These are phyloP conservation scores for Tritrichomonas foetus DNA, from an alignment of 208 protist species.

Conservation along the genomic window DNA sequence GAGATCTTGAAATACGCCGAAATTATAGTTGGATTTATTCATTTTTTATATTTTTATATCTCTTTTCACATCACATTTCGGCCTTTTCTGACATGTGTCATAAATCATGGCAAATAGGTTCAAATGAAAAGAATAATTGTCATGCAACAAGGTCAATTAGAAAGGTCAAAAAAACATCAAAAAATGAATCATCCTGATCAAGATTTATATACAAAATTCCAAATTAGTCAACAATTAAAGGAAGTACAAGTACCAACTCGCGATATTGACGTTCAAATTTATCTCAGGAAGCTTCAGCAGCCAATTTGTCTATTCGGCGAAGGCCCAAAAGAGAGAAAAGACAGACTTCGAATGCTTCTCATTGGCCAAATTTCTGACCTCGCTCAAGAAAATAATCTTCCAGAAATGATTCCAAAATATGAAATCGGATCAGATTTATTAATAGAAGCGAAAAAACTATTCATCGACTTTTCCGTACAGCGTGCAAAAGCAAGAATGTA, in stretches of 20 bases:
- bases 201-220: neutral
- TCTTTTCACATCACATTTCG: no score
- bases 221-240: neutral
- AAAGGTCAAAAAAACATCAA: no score
- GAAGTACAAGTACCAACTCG: neutral
- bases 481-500: neutral
- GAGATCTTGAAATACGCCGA: no score
- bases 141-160: no score
- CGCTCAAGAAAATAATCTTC: neutral
- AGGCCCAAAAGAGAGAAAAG: neutral
- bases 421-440: neutral
- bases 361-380: neutral
- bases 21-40: no score
- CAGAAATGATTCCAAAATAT: neutral
- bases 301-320: constrained; percentile 36
- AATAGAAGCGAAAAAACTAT: neutral
- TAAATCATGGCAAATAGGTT: no score
- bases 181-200: no score
- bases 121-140: no score
- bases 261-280: neutral
- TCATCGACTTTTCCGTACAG: neutral
- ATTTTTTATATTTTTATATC: no score
- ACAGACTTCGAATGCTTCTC: neutral
- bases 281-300: neutral
- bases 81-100: no score